A percentile compares a stretch with the other conserved stretches of the same genome.
phyloP scores from a whole-genome alignment of 2,329 filamentous ascomycete species.

The Beauveria medogensis region DNA sequence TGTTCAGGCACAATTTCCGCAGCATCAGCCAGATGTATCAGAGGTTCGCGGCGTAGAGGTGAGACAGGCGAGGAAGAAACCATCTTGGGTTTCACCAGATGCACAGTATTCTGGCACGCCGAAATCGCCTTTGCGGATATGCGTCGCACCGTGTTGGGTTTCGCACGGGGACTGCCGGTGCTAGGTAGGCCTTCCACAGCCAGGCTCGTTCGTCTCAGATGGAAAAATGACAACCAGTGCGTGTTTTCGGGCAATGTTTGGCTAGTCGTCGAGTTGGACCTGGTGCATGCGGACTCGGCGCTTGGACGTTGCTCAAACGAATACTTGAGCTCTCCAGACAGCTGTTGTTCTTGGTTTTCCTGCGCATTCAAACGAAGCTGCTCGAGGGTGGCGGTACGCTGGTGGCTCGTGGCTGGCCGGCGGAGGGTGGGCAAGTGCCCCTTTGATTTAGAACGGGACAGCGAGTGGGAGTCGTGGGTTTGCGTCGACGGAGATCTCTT shows the following conservation, averaged over 20 bases:
- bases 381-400: slow-evolving; percentile 64
- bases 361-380: slow-evolving; percentile 30
- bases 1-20: slow-evolving; percentile 13
- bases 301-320: slow-evolving; percentile 28
- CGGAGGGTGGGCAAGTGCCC: slow-evolving; percentile 55
- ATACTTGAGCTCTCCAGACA: slow-evolving; percentile 22
- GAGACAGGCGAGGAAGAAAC: slow-evolving; percentile 16
- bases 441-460: slow-evolving; percentile 41
- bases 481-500: slow-evolving; percentile 59
- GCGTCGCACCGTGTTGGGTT: slow-evolving; percentile 18
- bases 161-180: neutral
- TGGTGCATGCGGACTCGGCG: slow-evolving; percentile 8
- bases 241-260: slow-evolving; percentile 7
- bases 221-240: slow-evolving; percentile 51
- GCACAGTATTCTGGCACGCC: slow-evolving; percentile 17
- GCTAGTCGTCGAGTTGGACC: neutral
- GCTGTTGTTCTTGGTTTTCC: slow-evolving; percentile 10
- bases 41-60: neutral
- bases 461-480: slow-evolving; percentile 33
- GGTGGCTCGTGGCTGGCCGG: slow-evolving; percentile 70
- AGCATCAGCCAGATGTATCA: slow-evolving; percentile 14
- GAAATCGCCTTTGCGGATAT: slow-evolving; percentile 17
- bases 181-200: neutral
- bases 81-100: slow-evolving; percentile 31
- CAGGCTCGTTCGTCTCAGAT: slow-evolving; percentile 24